Conservation (phyloP, 106 monocot genomes). For the Allium sativum region DNA sequence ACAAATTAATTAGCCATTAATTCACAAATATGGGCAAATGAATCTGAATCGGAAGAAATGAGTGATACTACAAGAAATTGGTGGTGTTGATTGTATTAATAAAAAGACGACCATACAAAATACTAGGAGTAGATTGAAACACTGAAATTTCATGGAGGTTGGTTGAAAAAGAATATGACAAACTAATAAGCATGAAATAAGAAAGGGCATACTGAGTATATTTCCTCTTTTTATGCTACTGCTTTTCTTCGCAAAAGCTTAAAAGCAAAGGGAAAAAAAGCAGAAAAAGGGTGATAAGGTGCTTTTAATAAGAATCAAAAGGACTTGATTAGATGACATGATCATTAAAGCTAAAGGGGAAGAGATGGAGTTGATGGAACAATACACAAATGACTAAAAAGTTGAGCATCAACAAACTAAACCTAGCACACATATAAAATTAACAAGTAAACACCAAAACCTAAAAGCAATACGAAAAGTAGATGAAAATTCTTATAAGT, state of each 20-base stretch:
- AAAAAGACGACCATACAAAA: neutral
- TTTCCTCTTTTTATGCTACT: neutral
- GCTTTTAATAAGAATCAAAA: neutral
- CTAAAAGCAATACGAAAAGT: too few relatives aligned
- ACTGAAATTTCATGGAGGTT: neutral
- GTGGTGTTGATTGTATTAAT: neutral
- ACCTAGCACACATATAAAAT: too few relatives aligned
- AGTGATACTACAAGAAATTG: neutral
- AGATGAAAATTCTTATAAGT: too few relatives aligned
- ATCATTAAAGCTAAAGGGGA: neutral
- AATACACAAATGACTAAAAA: too few relatives aligned
- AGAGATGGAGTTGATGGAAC: too few relatives aligned
- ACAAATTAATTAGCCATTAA: too few relatives aligned
- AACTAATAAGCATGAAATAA: neutral
- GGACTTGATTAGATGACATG: neutral
- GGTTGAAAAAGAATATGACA: neutral
- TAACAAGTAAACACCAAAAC: too few relatives aligned
- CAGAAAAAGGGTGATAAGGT: neutral
- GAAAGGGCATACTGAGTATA: neutral
- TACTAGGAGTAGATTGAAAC: neutral
- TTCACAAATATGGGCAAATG: too few relatives aligned
- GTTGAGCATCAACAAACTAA: too few relatives aligned
- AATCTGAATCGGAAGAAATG: neutral
- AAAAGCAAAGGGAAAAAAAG: neutral
- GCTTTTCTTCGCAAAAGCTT: neutral